Evolutionary conservation across 140 eudicot genomes (phyloP).

Genomic region (Bidens hawaiensis): DNA sequence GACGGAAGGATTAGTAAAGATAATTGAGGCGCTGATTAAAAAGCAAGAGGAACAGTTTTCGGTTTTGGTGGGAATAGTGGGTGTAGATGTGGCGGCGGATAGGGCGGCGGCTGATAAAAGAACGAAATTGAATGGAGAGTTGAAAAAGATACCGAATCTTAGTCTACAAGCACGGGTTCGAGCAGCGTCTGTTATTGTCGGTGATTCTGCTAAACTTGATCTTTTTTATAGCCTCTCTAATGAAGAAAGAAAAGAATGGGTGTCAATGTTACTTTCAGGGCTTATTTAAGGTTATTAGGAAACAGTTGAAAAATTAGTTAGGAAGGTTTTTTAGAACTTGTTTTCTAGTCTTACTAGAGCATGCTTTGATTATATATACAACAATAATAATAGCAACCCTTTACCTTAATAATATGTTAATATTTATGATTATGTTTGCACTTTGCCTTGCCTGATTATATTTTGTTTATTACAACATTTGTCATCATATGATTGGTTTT

Average conservation of each 20-base stretch:
- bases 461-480: not conserved
- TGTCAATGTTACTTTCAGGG: conserved; percentile 44
- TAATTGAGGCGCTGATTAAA: conserved; percentile 28
- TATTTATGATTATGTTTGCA: not conserved
- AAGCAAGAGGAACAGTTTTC: conserved; percentile 38
- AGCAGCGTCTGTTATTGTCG: conserved; percentile 37
- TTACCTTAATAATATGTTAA: not conserved
- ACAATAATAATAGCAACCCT: not conserved
- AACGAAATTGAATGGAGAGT: conserved; percentile 34
- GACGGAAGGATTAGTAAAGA: conserved; percentile 27
- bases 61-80: conserved; percentile 27
- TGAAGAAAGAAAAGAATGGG: conserved; percentile 51
- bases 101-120: conserved; percentile 32
- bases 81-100: conserved; percentile 29
- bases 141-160: conserved; percentile 38
- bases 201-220: conserved; percentile 49
- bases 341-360: not conserved
- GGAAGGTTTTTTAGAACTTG: conserved; percentile 13
- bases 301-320: not conserved
- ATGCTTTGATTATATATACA: conserved; percentile 5
- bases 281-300: conserved; percentile 23
- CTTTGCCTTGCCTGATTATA: no score
- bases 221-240: conserved; percentile 41
- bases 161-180: conserved; percentile 42
- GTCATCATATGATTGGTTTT: not conserved